These are phyloP conservation scores for Globisporangium parvum DNA, from an alignment of 352 stramenopile species.

Conservation along the genomic window DNA sequence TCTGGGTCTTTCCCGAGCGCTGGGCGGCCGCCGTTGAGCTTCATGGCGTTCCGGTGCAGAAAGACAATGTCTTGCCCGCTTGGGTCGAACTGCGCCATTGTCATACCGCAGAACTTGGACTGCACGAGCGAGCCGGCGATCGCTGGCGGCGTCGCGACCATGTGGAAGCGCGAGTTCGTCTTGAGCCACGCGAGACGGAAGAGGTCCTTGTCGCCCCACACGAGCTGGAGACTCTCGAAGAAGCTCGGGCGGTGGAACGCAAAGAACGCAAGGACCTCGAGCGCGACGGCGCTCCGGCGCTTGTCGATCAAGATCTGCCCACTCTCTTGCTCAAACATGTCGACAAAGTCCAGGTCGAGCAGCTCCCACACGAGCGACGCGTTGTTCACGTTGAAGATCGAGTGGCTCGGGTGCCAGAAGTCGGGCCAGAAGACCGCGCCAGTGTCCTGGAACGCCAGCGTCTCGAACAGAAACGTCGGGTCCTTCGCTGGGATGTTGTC, in stretches of 20 bases:
- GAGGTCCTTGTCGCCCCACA: constrained; percentile 49
- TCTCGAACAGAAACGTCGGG: constrained; percentile 44
- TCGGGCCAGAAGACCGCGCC: constrained; percentile 60
- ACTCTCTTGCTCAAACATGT: constrained; percentile 74
- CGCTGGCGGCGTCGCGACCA: constrained; percentile 35
- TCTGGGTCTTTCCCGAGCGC: constrained; percentile 4
- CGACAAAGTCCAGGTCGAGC: constrained; percentile 31
- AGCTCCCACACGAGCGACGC: constrained; percentile 45
- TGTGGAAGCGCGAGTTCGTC: constrained; percentile 37
- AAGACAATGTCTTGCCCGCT: constrained; percentile 28
- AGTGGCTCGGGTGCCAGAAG: constrained; percentile 52
- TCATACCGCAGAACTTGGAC: constrained; percentile 46
- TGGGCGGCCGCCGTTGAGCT: constrained; percentile 19
- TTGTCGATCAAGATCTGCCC: constrained; percentile 51
- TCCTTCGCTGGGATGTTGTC: constrained; percentile 47
- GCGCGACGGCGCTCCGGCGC: constrained; percentile 20
- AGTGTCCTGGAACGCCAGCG: constrained; percentile 21
- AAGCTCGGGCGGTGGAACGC: constrained; percentile 34
- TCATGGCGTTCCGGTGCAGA: constrained; percentile 47
- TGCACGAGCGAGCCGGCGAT: constrained; percentile 27
- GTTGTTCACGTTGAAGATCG: constrained; percentile 55
- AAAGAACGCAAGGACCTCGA: constrained; percentile 32
- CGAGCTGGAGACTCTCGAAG: constrained; percentile 30
- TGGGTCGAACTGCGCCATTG: constrained; percentile 37
- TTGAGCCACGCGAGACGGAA: constrained; percentile 56